Conservation (phyloP, 768 basidiomycete species). For the Clavaria fumosa region DNA sequence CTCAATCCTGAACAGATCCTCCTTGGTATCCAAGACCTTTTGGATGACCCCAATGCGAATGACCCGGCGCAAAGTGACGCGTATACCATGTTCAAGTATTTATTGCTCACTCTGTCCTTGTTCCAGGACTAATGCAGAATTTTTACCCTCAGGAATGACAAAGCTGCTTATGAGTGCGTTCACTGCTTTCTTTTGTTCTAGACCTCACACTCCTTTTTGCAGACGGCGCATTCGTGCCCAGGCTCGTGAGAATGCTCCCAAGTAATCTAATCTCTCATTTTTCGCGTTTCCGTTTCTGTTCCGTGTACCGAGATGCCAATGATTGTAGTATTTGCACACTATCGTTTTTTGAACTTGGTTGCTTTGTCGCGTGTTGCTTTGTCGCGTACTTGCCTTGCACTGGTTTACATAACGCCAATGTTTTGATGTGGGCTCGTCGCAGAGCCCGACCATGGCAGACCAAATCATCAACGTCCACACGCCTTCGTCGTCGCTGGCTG, state of each 20-base stretch:
- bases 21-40: constrained; percentile 87
- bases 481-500: constrained; percentile 55
- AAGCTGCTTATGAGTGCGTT: constrained; percentile 78
- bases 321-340: no score
- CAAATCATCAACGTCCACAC: constrained; percentile 47
- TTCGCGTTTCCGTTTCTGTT: constrained; percentile 3
- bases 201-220: constrained; percentile 7
- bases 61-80: constrained; percentile 98
- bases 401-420: no score
- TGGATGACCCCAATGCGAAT: constrained; percentile 91
- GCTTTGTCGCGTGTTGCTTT: no score
- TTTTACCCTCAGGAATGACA: constrained; percentile 61
- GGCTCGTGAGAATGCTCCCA: constrained; percentile 80
- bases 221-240: constrained; percentile 74
- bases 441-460: no score
- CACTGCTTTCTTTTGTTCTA: background rate
- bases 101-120: constrained; percentile 7
- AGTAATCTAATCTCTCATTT: constrained; percentile 28
- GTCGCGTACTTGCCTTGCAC: no score
- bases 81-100: constrained; percentile 97
- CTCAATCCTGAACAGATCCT: constrained; percentile 60
- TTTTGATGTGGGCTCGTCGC: no score
- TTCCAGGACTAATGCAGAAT: constrained; percentile 5
- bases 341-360: no score
- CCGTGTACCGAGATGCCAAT: no score